Conservation (phyloP, 2,329 filamentous ascomycete species). For the Exophiala viscosa region DNA sequence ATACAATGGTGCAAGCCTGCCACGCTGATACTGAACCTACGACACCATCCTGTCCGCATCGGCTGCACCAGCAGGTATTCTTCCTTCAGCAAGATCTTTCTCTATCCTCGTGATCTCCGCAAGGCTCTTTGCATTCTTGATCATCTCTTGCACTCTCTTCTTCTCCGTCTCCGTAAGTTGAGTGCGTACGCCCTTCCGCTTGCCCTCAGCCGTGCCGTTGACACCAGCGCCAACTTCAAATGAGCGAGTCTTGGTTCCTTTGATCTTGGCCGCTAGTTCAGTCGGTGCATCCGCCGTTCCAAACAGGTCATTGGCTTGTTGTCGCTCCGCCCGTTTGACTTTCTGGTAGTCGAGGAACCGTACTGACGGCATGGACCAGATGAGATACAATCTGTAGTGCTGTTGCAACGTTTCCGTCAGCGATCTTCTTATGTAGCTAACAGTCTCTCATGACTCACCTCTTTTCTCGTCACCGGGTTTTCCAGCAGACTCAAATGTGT, state of each 20-base stretch:
- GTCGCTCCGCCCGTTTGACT: slow-evolving; percentile 81
- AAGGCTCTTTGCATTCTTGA: slow-evolving; percentile 81
- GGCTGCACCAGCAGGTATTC: slow-evolving; percentile 65
- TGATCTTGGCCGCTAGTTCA: slow-evolving; percentile 76
- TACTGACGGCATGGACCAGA: slow-evolving; percentile 80
- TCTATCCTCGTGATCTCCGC: slow-evolving; percentile 87
- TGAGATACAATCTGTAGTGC: slow-evolving; percentile 88
- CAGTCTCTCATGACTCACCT: slow-evolving; percentile 60
- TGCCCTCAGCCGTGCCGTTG: slow-evolving; percentile 40
- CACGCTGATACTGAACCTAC: slow-evolving; percentile 1
- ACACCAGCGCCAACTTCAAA: slow-evolving; percentile 54
- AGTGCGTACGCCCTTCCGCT: slow-evolving; percentile 66
- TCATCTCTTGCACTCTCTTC: slow-evolving; percentile 78
- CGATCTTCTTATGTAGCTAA: neutral
- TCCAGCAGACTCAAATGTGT: slow-evolving; percentile 78
- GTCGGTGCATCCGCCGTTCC: slow-evolving; percentile 75
- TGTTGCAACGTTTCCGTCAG: slow-evolving; percentile 40
- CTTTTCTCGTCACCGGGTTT: slow-evolving; percentile 87
- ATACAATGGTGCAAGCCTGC: too few species aligned
- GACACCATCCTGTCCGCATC: slow-evolving; percentile 34
- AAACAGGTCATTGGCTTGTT: slow-evolving; percentile 74
- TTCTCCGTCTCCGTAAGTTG: slow-evolving; percentile 86
- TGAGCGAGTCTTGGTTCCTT: slow-evolving; percentile 75
- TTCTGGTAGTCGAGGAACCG: slow-evolving; percentile 91
- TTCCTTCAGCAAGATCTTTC: slow-evolving; percentile 85